Base-by-base conservation (phyloP, 2,329 filamentous ascomycete genomes). In the Cytospora paraplurivora region DNA sequence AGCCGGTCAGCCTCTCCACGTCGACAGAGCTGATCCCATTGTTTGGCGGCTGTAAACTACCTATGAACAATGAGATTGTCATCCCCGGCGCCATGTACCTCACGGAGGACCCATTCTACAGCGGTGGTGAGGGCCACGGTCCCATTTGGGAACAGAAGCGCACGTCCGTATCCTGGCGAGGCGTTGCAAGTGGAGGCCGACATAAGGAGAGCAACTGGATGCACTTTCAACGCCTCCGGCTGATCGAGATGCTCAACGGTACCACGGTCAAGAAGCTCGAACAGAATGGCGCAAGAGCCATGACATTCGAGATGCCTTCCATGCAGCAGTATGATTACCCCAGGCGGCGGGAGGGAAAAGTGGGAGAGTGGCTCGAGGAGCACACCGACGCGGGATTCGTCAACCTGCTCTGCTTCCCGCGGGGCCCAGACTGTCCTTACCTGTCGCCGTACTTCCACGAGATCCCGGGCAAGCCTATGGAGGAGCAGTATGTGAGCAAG, bases 181-280 rank as follows among this genome's bases (percentile, higher is more conserved):
- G 88, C 53, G 83, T 85, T 2, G 86, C 84, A 3, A 88, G 86
- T 8, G 88, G 87, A 3, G 87, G 86, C 1, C 77, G 79, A 34
- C 74, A 79, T 53, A 76, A 75, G 62, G 69, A 70, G n/a, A 72
- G 85, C 52, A 89, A 83, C 65, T 92, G 88, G 88, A 80, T 79
- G 38, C 83, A 85, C 41, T 89, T 90, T 69, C 88, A 91, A 66
- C 85, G 88, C n/a, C 88, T 90, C 69, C 86, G 89, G 4, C 85
- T 91, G 63, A 77, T 91, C 33, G 79, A 86, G 64, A 88, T 91
- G 86, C 76, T 89, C 55, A 91, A 92, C 69, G 82, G 82, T 10
- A 88, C 85, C 1, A 81, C 78, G 19, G 83, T 88, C 27, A 72
- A 73, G 34, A 70, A 74, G 10, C 77, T 82, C 37, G 82, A 88